phyloP scores from a whole-genome alignment of 2,329 filamentous ascomycete genomes.

The Sclerotinia sclerotiorum region DNA sequence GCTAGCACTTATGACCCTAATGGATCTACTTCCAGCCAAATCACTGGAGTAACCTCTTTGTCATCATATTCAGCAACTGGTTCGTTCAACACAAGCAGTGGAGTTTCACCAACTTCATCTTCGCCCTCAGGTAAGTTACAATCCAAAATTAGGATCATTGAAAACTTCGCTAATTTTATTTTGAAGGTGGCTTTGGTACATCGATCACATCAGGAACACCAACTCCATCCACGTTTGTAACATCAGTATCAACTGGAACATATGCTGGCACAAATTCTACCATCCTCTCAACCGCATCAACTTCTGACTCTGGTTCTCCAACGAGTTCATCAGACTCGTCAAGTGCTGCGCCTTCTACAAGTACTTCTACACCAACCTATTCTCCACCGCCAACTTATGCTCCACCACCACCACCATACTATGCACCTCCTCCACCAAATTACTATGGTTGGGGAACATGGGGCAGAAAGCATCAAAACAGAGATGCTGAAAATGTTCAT shows the following conservation, averaged over 20 bases:
- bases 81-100: slow-evolving; percentile 8
- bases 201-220: slow-evolving; percentile 20
- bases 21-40: slow-evolving; percentile 16
- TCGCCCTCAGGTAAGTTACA: slow-evolving; percentile 13
- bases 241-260: slow-evolving; percentile 23
- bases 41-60: background rate
- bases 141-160: no score
- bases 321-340: slow-evolving; percentile 1
- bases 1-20: slow-evolving; percentile 7
- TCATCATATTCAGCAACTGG: slow-evolving; percentile 13
- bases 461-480: slow-evolving; percentile 11
- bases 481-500: slow-evolving; percentile 1
- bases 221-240: slow-evolving; percentile 27
- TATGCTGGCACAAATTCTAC: slow-evolving; percentile 12
- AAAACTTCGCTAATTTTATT: slow-evolving; percentile 8
- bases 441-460: slow-evolving; percentile 19
- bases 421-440: slow-evolving; percentile 14
- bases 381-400: slow-evolving; percentile 18
- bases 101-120: background rate
- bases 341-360: slow-evolving; percentile 10
- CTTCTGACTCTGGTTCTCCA: slow-evolving; percentile 6
- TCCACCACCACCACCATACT: slow-evolving; percentile 24
- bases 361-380: slow-evolving; percentile 2
- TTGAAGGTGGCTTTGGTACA: slow-evolving; percentile 19
- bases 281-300: slow-evolving; percentile 10